Base-by-base conservation (phyloP, 306 rosid species). In the Luffa aegyptiaca region DNA sequence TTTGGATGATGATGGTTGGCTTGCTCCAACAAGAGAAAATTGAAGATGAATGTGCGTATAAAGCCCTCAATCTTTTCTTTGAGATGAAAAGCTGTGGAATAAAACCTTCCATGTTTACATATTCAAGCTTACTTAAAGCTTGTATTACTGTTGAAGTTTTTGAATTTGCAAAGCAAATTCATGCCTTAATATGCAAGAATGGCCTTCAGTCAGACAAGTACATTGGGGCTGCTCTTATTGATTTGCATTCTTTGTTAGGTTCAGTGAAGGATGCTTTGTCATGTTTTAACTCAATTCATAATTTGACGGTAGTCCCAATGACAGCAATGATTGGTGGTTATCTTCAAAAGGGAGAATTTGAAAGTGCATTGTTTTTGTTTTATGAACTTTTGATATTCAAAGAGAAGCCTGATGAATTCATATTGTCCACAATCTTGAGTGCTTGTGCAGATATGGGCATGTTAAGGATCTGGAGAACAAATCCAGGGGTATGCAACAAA, bases 61-160 rank as follows among this genome's bases (percentile, higher is more conserved):
- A 82, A 81, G 88, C 88, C 10, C 83, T 90, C 65, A 16, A 77
- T 37, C 89, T 88, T 81, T 85, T 90, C 76, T 45, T 77, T 16
- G 41, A 81, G 77, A 90, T 90, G 92, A 83, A 45, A 84, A 83
- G 74, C 82, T 55, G 66, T 63, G 88, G 91, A 63, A 79, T 88
- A 81, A 82, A 79, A 49, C 87, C 88, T 35, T 90, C 92, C 8
- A 85, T 86, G 81, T 88, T 90, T 81, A 90, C 93, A 1, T 86
- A 81, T 79, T 86, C 92, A 26, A 86, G 83, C 68, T 77, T 90
- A 42, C 82, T 88, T 16, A 86, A 85, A 81, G 87, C 90, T 51
- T 88, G 90, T 79, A 79, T 76, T 79, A 75, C 20, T 41, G 81
- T 75, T 80, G 85, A 80, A 53, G 85, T 71, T 56, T 84, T 90